A percentile compares a stretch with the other conserved stretches of the same genome.
phyloP scores from a whole-genome alignment of 495 filamentous ascomycete species.

The Penicillium atrosanguineum region DNA sequence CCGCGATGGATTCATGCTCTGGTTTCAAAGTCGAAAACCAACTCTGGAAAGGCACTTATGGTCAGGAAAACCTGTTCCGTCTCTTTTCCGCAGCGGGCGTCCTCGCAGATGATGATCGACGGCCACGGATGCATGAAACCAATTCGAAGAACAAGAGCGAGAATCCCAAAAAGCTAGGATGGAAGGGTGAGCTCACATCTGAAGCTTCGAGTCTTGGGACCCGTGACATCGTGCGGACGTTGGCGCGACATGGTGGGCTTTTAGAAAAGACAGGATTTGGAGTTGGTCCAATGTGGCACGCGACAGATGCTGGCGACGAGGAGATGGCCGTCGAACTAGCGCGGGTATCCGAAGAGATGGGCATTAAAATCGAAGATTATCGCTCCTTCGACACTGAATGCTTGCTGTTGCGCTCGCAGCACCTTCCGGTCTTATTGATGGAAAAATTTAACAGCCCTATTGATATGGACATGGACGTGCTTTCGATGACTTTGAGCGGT shows the following conservation, averaged over 20 bases:
- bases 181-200: slow-evolving; percentile 16
- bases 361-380: not conserved
- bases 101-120: not conserved
- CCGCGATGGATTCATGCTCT: slow-evolving; percentile 12
- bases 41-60: slow-evolving; percentile 8
- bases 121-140: not conserved
- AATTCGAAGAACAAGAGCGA: not conserved
- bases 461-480: not conserved
- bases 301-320: slow-evolving; percentile 4
- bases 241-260: slow-evolving; percentile 4
- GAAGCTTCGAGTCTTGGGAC: slow-evolving; percentile 5
- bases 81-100: slow-evolving; percentile 3
- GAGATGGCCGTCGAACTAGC: slow-evolving; percentile 17
- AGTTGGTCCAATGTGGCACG: slow-evolving; percentile 3
- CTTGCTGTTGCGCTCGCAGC: slow-evolving; percentile 9
- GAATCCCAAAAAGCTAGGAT: slow-evolving; percentile 3
- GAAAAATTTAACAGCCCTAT: not conserved
- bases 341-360: not conserved
- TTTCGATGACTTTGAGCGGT: slow-evolving; percentile 6
- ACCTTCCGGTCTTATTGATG: slow-evolving; percentile 7
- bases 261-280: not conserved
- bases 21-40: slow-evolving; percentile 7
- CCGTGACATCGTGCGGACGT: slow-evolving; percentile 3
- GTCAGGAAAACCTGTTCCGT: slow-evolving; percentile 6
- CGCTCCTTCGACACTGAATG: not conserved